Percentiles rank a stretch among this genome's conserved stretches.
These are phyloP conservation scores for Dryadomyces quercus-mongolicae DNA, from an alignment of 2,329 filamentous ascomycete genomes.

Conservation along the genomic window DNA sequence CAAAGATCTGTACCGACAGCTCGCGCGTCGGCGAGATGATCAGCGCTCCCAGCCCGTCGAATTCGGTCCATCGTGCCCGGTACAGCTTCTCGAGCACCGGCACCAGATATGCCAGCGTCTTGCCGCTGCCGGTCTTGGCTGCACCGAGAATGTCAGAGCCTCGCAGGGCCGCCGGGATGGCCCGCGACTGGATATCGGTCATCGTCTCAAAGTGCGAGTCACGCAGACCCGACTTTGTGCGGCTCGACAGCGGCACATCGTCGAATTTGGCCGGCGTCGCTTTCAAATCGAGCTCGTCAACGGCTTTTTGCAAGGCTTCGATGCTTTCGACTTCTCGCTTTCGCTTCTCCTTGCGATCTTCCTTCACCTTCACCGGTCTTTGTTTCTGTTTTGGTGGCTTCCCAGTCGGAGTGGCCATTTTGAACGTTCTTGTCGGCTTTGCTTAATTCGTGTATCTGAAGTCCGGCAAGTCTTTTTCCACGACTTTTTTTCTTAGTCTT, in stretches of 20 bases:
- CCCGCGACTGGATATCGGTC: slow-evolving; percentile 83
- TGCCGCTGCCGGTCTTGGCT: slow-evolving; percentile 91
- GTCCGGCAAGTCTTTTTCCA: neutral
- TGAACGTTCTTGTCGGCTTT: neutral
- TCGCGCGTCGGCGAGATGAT: slow-evolving; percentile 92
- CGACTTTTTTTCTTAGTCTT: neutral
- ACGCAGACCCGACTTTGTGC: slow-evolving; percentile 68
- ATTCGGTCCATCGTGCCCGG: slow-evolving; percentile 76
- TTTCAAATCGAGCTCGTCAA: slow-evolving; percentile 37
- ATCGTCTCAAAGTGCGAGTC: slow-evolving; percentile 79
- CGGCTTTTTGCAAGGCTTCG: slow-evolving; percentile 14
- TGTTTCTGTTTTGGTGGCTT: neutral
- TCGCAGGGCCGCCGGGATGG: slow-evolving; percentile 79
- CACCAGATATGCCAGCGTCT: slow-evolving; percentile 86
- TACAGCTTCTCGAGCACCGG: slow-evolving; percentile 90
- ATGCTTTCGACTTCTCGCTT: slow-evolving; percentile 16
- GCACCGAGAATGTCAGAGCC: slow-evolving; percentile 83
- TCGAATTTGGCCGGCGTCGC: slow-evolving; percentile 54
- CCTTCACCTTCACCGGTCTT: slow-evolving; percentile 7
- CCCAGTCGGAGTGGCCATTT: slow-evolving; percentile 5
- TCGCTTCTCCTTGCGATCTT: slow-evolving; percentile 15
- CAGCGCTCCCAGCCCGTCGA: slow-evolving; percentile 82
- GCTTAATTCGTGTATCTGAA: neutral
- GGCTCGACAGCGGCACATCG: slow-evolving; percentile 73
- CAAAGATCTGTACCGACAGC: slow-evolving; percentile 92